These are phyloP conservation scores for Cornus florida DNA, from an alignment of 148 eudicot genomes.

Conservation along the genomic window DNA sequence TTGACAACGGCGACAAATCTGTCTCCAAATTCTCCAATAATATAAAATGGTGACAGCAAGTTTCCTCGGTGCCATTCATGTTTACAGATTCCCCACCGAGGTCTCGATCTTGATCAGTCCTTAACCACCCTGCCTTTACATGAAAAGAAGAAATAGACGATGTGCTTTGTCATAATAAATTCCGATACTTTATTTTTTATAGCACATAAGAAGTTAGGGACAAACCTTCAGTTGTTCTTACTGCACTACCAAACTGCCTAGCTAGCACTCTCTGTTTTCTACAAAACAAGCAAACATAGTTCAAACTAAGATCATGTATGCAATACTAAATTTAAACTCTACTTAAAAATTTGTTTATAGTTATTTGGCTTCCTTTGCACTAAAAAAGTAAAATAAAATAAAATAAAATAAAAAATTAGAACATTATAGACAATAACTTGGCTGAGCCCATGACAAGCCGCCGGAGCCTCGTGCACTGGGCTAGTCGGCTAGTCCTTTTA, in stretches of 20 bases:
- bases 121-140: constrained; percentile 22
- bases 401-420: neutral
- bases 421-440: constrained; percentile 9
- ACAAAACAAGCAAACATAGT: constrained; percentile 15
- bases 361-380: too few species aligned
- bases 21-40: constrained; percentile 59
- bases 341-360: too few species aligned
- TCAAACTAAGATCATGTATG: neutral
- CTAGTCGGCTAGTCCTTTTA: too few species aligned
- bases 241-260: neutral
- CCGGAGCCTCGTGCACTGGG: neutral
- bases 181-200: too few species aligned
- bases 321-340: too few species aligned
- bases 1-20: constrained; percentile 37
- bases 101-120: constrained; percentile 31
- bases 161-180: neutral
- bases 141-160: neutral
- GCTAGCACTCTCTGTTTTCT: constrained; percentile 14
- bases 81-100: constrained; percentile 21
- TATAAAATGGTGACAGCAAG: constrained; percentile 24
- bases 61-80: neutral
- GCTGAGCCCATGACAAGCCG: constrained; percentile 19
- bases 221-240: constrained; percentile 18
- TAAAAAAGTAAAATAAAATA: too few species aligned
- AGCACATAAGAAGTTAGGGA: neutral